Evolutionary conservation across 352 stramenopile genomes (phyloP), one percentile per base, ranked within the genome.

Genomic region (Albugo candida): DNA sequence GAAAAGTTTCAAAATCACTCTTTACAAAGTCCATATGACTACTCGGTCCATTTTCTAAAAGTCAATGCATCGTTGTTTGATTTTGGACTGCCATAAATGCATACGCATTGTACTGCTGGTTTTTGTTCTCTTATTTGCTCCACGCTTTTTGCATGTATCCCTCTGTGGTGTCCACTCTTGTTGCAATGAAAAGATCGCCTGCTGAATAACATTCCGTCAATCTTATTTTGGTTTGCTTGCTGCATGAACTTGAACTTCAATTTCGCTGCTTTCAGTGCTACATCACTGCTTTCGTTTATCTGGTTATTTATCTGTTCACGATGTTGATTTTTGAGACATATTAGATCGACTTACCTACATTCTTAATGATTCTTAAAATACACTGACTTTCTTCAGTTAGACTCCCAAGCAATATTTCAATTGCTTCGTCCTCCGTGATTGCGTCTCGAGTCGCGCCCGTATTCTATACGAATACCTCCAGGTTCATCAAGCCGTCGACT

Each of bases 21-120:
- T 42, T 14, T 2, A 40, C 31, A 20, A 17, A 35, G n/a, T 38
- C 47, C 51, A 56, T 56, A 36, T 56, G 51, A 3, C 45, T 52
- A 2, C 27, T 36, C 12, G 51, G 45, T 14, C 51, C 43, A 40
- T 31, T 47, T 31, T 56, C 44, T 1, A 51, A 24, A 0, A 56
- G 36, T 47, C 36, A 56, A n/a, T n/a, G n/a, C n/a, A n/a, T n/a
- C n/a, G n/a, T n/a, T n/a, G n/a, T n/a, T n/a, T n/a, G n/a, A n/a
- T n/a, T n/a, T n/a, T n/a, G n/a, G n/a, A n/a, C n/a, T n/a, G n/a
- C n/a, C n/a, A n/a, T n/a, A n/a, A n/a, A n/a, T n/a, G n/a, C n/a
- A n/a, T n/a, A n/a, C n/a, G n/a, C n/a, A n/a, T n/a, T n/a, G n/a
- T n/a, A n/a, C n/a, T n/a, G n/a, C n/a, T n/a, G n/a, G n/a, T n/a